Evolutionary conservation across 148 eudicot species (phyloP), one percentile per base, ranked within the genome.

Genomic region (Heliamphora exappendiculata): DNA sequence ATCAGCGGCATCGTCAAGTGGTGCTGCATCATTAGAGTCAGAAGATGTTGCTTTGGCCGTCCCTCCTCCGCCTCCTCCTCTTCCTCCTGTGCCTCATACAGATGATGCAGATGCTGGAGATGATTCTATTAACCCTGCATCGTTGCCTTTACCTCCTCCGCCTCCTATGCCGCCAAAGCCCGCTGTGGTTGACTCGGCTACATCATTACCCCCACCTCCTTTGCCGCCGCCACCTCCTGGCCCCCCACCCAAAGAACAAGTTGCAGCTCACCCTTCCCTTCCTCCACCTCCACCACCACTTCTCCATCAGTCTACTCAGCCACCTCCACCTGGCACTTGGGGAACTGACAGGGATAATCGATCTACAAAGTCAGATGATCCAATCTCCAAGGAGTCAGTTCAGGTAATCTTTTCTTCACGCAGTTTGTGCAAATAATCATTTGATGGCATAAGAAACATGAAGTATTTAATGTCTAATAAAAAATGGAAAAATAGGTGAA

Each of bases 81-180:
- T 34, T 44, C 96, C 92, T 44, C 97, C 98, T 65, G 62, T 86
- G 80, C 97, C 97, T 24, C 79, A 72, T 73, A 70, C 79, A 22
- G 90, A 86, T 64, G 91, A 88, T 78, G 75, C 78, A 34, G 91
- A 84, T 67, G 51, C 84, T 62, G 82, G 72, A 29, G 89, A 86
- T 79, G 88, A 79, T 62, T 81, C 87, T 63, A 77, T 78, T 53
- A 67, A 77, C 57, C 93, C 95, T 74, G 84, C 85, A 70, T 88
- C 93, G 73, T 80, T 91, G 78, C 93, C 94, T 82, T 76, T 90
- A 80, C 98, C 94, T n/a, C 97, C 97, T 33, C 94, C 92, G 51
- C 97, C 98, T 50, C 91, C 94, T 39, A 84, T 89, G 89, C 97
- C 98, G 31, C 90, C 90, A 53, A 87, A 79, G 74, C 94, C 89